phyloP scores from a whole-genome alignment of 345 rosid genomes.

The Mercurialis annua region DNA sequence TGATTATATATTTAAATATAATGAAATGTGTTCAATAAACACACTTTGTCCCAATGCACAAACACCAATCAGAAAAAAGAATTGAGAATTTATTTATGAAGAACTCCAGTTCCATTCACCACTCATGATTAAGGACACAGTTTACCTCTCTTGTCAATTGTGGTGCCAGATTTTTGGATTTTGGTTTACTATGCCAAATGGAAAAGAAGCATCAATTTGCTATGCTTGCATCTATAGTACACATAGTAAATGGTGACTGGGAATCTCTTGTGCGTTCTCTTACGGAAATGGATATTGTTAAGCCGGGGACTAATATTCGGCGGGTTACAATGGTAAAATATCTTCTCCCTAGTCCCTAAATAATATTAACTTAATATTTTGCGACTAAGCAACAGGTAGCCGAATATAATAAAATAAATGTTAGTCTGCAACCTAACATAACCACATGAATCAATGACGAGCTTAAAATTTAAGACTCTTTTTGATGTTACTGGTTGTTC shows the following conservation, averaged over 20 bases:
- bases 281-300: conserved; percentile 88
- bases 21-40: conserved; percentile 3
- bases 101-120: not conserved
- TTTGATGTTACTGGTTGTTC: conserved; percentile 15
- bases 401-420: not conserved
- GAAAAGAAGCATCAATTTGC: conserved; percentile 86
- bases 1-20: not conserved
- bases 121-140: not conserved
- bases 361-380: conserved; percentile 3
- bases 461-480: conserved; percentile 13
- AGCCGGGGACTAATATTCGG: conserved; percentile 64
- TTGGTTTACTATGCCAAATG: conserved; percentile 92
- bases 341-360: conserved; percentile 1
- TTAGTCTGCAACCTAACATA: not conserved
- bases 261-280: conserved; percentile 67
- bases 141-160: conserved; percentile 12
- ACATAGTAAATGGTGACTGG: conserved; percentile 96
- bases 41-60: not conserved
- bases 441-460: not conserved
- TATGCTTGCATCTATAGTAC: conserved; percentile 90
- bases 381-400: not conserved
- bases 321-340: conserved; percentile 67
- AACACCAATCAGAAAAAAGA: not conserved
- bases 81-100: not conserved
- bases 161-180: conserved; percentile 78